Base-by-base conservation (phyloP, 163 green algal genomes). In the Chlamydomonas reinhardtii region DNA sequence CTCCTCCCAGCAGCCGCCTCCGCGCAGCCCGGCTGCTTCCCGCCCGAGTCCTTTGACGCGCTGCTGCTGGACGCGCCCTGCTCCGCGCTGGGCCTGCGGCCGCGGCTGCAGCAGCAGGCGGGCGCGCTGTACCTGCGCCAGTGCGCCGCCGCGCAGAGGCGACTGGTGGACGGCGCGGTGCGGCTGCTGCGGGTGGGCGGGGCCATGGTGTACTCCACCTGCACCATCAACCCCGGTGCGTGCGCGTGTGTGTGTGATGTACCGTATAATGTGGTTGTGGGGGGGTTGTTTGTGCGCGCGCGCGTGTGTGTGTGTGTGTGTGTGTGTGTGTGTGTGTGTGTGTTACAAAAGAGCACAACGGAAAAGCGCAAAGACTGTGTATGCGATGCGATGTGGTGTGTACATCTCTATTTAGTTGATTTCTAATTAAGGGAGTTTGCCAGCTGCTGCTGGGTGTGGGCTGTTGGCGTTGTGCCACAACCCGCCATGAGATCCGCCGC, bases 51-150 rank as follows among this genome's bases (percentile, higher is more conserved):
- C 39, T 98, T 98, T 87, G 96, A 98, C 73, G 70, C 87, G 11
- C 90, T 98, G 25, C 90, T 98, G 72, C 90, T 98, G 54, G 96
- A 98, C 82, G 95, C 94, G 0, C 96, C 96, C 9, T 98, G 96
- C 92, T 94, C 94, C 25, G 96, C 95, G 0, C 90, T 98, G n/a
- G 96, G 96, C 6, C 90, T 98, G 31, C 85, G 96, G 19, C 96
- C 96, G 0, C 88, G 94, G 64, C 90, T 97, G 32, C 27, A 90
- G 37, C 89, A 93, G 76, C 74, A 71, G 15, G 66, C 66, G 16
- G 19, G 22, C 22, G 37, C 24, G 22, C 76, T 74, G 31, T 84
- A 48, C 76, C 43, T 72, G 52, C 31, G 91, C 61, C 76, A 94
- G 70, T 95, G 94, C 31, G 94, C 92, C 0, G 27, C 66, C 0